Evolutionary conservation across 805 yeast genomes (phyloP), one percentile per base, ranked within the genome.

Genomic region (Cyberlindnera meyerae): DNA sequence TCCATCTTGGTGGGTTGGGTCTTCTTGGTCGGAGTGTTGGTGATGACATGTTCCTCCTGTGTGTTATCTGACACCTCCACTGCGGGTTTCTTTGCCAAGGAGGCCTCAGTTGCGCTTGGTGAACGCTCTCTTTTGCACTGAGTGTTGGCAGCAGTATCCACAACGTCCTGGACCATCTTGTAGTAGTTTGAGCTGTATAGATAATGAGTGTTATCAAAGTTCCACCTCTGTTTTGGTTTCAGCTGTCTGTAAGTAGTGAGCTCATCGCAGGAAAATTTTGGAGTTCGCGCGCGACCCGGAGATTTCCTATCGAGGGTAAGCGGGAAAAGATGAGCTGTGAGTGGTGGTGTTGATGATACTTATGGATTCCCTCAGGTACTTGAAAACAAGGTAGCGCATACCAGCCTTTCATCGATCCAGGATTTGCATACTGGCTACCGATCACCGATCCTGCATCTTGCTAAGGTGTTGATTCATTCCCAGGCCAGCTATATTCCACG

Each of bases 211-310:
- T n/a, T n/a, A n/a, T n/a, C n/a, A n/a, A n/a, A n/a, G n/a, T n/a
- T n/a, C 14, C 25, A 18, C 18, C 13, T 30, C 27, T 35, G 37
- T 32, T 39, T 35, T 39, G 43, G 31, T 39, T 36, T 33, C 31
- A n/a, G n/a, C n/a, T n/a, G n/a, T n/a, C n/a, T n/a, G n/a, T n/a
- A n/a, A n/a, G n/a, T n/a, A n/a, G 21, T 16, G 25, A 31, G 34
- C 39, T 35, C 43, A 39, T 39, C 43, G 31, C 43, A 22, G 34
- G 17, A 39, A 39, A 32, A 32, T 39, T 39, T 35, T 25, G 33
- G 26, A 22, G 5, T 8, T 15, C 14, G 29, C 20, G 27, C 34
- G 43, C 35, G 36, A 34, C 22, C 12, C 6, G 14, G 27, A 8
- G 6, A n/a, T 24, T 12, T 11, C 8, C 27, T 9, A 9, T 11